phyloP scores from a whole-genome alignment of 257 asterid species.

The Solanum stenotomum region DNA sequence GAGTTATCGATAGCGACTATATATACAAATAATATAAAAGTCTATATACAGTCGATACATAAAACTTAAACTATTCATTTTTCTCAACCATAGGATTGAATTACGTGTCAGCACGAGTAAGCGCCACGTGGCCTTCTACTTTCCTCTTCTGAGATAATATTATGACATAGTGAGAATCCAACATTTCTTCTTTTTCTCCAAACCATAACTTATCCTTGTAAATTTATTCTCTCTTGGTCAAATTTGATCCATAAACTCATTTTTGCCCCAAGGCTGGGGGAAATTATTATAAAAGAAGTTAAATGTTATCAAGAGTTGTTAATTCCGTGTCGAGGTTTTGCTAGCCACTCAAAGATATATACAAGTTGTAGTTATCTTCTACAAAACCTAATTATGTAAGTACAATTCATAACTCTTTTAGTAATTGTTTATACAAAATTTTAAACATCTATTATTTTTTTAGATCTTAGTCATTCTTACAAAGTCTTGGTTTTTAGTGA shows the following conservation, averaged over 20 bases:
- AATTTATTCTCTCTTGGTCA: not conserved
- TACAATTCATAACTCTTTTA: not conserved
- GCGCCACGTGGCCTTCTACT: constrained; percentile 43
- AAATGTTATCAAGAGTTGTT: not conserved
- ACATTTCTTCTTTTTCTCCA: constrained; percentile 23
- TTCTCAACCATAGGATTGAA: not conserved
- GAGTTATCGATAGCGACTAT: not conserved
- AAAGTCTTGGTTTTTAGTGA: not conserved
- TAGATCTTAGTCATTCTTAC: not conserved
- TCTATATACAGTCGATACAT: not conserved
- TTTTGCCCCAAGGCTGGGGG: not conserved
- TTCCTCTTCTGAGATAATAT: constrained; percentile 18
- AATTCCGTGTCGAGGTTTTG: not conserved
- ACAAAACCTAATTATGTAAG: constrained; percentile 21
- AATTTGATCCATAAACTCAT: not conserved
- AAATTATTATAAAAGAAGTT: not conserved
- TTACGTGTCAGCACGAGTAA: constrained; percentile 12
- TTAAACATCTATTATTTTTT: not conserved
- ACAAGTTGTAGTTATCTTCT: constrained; percentile 9
- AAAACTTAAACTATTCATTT: not conserved
- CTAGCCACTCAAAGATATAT: not conserved
- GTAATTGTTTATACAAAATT: not conserved
- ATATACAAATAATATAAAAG: not conserved
- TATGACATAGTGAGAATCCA: constrained; percentile 38
- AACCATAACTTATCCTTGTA: constrained; percentile 8